Evolutionary conservation across 495 filamentous ascomycete species (phyloP), one percentile per base, ranked within the genome.

Genomic region (Aspergillus sparsus): DNA sequence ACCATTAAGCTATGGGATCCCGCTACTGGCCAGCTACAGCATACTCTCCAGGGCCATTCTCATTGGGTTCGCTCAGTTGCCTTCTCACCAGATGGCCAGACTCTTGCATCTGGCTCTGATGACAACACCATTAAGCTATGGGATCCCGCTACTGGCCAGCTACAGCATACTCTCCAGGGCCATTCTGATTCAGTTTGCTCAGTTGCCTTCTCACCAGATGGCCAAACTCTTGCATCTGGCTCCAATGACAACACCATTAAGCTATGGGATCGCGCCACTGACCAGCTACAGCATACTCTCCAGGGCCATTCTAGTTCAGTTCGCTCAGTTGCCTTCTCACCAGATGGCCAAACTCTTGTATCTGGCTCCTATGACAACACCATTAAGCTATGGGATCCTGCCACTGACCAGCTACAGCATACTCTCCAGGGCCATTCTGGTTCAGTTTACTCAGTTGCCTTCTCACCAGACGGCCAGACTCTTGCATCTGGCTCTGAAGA

Each of bases 361-460:
- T 52, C 49, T 42, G 57, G 35, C 11, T 59, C 35, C 11, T 0
- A 13, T 5, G 47, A 59, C 27, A 33, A 32, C 0, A 44, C 47
- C 6, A 33, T 68, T 45, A 44, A 64, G 3, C 52, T 61, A 10
- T 59, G 57, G 57, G 35, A 59, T 11, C 3, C 57, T 15, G 33
- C 18, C 9, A 51, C 57, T 32, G 57, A 34, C 16, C 10, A 15
- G 8, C 49, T 52, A 27, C 46, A 41, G 5, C 57, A 62, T 47
- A 64, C 57, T 37, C 63, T 68, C 7, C 55, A 64, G 15, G 42
- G 61, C 47, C 59, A 70, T 66, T 60, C 58, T 15, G n/a, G 32
- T 45, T 44, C 53, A 33, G 31, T 49, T 7, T 5, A 36, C 16
- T 49, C 27, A 16, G 33, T 57, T 12, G 18, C 42, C 18, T 57